Conservation (phyloP, 768 basidiomycete species). For the Chalciporus chontae region DNA sequence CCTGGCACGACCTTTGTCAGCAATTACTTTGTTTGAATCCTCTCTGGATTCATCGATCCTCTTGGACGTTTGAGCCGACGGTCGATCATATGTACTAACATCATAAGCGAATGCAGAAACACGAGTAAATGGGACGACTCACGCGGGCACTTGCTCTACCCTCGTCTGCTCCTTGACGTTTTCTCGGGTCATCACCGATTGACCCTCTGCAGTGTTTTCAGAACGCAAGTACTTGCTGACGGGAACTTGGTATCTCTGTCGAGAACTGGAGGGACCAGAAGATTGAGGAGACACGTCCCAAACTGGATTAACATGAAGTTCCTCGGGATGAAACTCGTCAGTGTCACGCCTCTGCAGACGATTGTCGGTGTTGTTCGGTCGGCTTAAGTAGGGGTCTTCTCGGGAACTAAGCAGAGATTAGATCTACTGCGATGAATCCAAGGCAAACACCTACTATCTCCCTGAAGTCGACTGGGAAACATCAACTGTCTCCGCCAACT, state of each 20-base stretch:
- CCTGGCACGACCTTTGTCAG: not conserved
- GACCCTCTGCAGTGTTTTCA: not conserved
- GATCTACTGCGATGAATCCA: not conserved
- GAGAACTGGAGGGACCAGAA: not conserved
- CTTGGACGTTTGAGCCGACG: not conserved
- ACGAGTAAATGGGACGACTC: not conserved
- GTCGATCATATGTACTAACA: not conserved
- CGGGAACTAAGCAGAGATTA: slow-evolving; percentile 8
- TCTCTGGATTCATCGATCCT: not conserved
- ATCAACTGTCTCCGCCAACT: not conserved
- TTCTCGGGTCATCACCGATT: not conserved
- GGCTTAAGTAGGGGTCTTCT: not conserved
- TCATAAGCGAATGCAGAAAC: not conserved
- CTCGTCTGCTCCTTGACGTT: not conserved
- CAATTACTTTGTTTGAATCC: not conserved
- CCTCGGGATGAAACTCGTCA: not conserved
- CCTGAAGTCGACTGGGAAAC: not conserved
- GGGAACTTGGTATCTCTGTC: slow-evolving; percentile 18
- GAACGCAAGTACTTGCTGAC: slow-evolving; percentile 11
- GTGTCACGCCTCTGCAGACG: not conserved
- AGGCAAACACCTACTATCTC: slow-evolving; percentile 6
- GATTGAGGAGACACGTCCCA: slow-evolving; percentile 5
- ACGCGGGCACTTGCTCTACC: slow-evolving; percentile 1
- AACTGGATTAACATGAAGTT: not conserved
- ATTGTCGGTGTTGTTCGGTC: not conserved